Percentiles rank a stretch among this genome's conserved stretches.
phyloP scores from a whole-genome alignment of 768 basidiomycete genomes.

The Termitomyces sp. region DNA sequence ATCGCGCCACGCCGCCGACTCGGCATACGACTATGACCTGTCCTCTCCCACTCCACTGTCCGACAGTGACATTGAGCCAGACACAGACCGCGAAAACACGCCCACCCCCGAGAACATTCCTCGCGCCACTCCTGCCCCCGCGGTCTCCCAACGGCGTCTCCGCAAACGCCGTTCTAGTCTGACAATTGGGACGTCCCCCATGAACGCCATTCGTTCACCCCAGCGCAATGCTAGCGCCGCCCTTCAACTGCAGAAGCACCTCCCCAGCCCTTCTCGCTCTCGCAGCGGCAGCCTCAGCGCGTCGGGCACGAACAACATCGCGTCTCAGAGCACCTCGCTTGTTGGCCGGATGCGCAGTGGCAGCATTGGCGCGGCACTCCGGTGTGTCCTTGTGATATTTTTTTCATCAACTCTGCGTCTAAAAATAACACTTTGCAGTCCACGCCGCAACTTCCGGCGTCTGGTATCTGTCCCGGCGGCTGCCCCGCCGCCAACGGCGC shows the following conservation, averaged over 20 bases:
- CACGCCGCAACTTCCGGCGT: slow-evolving; percentile 33
- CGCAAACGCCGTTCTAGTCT: slow-evolving; percentile 62
- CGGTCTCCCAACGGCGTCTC: slow-evolving; percentile 29
- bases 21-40: slow-evolving; percentile 5
- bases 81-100: slow-evolving; percentile 17
- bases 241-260: slow-evolving; percentile 42
- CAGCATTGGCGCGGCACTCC: slow-evolving; percentile 33
- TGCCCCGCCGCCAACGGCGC: slow-evolving; percentile 34
- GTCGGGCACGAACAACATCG: slow-evolving; percentile 10
- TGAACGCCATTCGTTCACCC: slow-evolving; percentile 55
- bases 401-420: neutral
- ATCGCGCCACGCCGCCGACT: slow-evolving; percentile 20
- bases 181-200: slow-evolving; percentile 46
- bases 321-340: slow-evolving; percentile 31
- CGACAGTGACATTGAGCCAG: slow-evolving; percentile 29
- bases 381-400: slow-evolving; percentile 15
- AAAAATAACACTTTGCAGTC: slow-evolving; percentile 20
- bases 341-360: slow-evolving; percentile 53
- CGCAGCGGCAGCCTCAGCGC: slow-evolving; percentile 40
- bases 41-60: slow-evolving; percentile 18
- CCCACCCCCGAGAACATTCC: slow-evolving; percentile 15
- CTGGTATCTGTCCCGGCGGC: slow-evolving; percentile 24
- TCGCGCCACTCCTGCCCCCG: neutral
- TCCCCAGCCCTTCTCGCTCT: slow-evolving; percentile 32
- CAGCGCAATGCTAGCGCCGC: slow-evolving; percentile 44